Conservation (phyloP, 192 early-diverging fungal genomes). For the Mortierella claussenii region DNA sequence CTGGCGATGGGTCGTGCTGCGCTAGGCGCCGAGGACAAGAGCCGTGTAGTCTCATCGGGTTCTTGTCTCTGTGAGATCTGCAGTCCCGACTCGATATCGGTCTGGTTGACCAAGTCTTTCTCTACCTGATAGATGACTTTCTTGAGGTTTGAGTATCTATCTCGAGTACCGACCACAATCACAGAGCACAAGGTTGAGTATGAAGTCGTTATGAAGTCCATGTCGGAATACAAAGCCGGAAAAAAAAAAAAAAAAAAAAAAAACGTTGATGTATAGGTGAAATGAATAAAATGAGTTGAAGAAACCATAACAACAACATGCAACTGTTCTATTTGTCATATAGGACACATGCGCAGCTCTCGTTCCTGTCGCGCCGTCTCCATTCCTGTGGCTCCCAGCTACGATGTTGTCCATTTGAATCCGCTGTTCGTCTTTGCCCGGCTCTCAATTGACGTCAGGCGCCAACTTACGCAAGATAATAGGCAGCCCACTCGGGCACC, state of each 20-base stretch:
- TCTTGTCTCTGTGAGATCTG: not conserved
- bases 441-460: conserved; percentile 2
- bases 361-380: no score
- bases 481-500: conserved; percentile 79
- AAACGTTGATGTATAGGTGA: not conserved
- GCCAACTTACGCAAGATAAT: conserved; percentile 73
- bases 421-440: not conserved
- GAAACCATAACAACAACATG: no score
- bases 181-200: not conserved
- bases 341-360: no score
- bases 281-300: no score
- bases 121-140: conserved; percentile 82
- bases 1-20: conserved; percentile 3
- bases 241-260: not conserved
- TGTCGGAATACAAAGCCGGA: not conserved
- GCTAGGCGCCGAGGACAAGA: conserved; percentile 28
- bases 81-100: conserved; percentile 48
- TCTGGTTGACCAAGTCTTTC: conserved; percentile 61
- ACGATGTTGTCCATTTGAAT: no score
- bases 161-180: no score
- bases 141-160: conserved; percentile 79
- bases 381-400: no score
- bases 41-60: conserved; percentile 32
- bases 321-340: no score
- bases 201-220: not conserved